A percentile compares a stretch with the other conserved stretches of the same genome.
Conservation (phyloP, 1,284 basidiomycete genomes). For the Marasmius sp. region DNA sequence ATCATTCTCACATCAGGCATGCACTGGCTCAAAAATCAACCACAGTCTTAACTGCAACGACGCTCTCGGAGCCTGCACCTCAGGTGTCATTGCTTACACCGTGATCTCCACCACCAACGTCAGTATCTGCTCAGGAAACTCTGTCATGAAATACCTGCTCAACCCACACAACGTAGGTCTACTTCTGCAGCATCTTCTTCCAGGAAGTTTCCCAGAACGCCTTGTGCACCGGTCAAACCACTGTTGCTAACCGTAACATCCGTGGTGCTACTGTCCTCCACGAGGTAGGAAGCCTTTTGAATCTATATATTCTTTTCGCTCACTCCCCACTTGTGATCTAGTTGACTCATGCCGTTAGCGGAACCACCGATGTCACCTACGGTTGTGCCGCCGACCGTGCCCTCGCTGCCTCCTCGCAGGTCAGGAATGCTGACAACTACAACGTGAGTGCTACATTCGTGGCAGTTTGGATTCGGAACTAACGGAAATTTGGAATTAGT, state of each 20-base stretch:
- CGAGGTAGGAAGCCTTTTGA: conserved; percentile 8
- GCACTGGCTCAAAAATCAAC: not conserved
- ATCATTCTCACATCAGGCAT: not conserved
- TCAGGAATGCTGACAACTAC: conserved; percentile 19
- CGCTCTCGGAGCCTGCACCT: conserved; percentile 14
- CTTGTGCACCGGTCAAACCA: conserved; percentile 15
- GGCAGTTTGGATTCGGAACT: not conserved
- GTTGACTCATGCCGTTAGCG: conserved; percentile 13
- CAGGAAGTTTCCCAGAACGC: conserved; percentile 13
- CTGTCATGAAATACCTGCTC: not conserved
- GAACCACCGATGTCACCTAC: conserved; percentile 17
- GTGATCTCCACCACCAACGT: conserved; percentile 19
- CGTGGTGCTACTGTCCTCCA: conserved; percentile 20
- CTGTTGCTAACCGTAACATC: conserved; percentile 17
- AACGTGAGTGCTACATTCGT: conserved; percentile 14
- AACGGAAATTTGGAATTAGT: not conserved
- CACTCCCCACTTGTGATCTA: no score
- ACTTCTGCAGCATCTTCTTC: conserved; percentile 22
- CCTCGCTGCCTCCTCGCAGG: conserved; percentile 10
- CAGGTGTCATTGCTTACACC: conserved; percentile 21
- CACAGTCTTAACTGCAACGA: conserved; percentile 19
- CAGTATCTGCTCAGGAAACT: not conserved
- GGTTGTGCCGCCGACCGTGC: conserved; percentile 18
- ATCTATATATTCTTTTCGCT: no score
- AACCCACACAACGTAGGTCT: conserved; percentile 9